Evolutionary conservation across 2,329 filamentous ascomycete species (phyloP).

Genomic region (Talaromyces sp.): DNA sequence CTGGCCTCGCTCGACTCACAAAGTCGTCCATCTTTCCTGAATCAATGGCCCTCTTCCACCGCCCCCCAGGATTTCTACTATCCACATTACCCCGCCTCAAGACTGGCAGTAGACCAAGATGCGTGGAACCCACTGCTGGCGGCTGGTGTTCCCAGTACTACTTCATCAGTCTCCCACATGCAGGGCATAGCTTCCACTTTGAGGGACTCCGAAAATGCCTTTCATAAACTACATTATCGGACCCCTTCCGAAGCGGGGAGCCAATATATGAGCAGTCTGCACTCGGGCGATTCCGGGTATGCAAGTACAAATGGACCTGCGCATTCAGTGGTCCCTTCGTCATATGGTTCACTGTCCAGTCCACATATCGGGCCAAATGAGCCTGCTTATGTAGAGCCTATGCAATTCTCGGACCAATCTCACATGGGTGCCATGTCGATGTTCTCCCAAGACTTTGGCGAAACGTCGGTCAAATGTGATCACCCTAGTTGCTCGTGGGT

Average conservation of each 20-base stretch:
- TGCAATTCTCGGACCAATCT: constrained; percentile 21
- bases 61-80: constrained; percentile 24
- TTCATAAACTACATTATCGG: constrained; percentile 30
- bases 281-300: constrained; percentile 41
- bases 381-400: constrained; percentile 23
- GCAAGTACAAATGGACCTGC: constrained; percentile 34
- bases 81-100: constrained; percentile 20
- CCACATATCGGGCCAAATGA: constrained; percentile 28
- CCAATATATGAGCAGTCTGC: constrained; percentile 31
- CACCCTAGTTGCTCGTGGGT: constrained; percentile 36
- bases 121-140: constrained; percentile 38
- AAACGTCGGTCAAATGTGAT: constrained; percentile 31
- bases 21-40: constrained; percentile 22
- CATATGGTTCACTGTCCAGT: constrained; percentile 32
- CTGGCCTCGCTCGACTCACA: constrained; percentile 22
- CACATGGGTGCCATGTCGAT: constrained; percentile 10
- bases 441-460: constrained; percentile 9
- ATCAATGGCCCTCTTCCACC: constrained; percentile 26
- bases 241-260: constrained; percentile 37
- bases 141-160: constrained; percentile 27
- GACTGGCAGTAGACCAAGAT: constrained; percentile 24
- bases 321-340: constrained; percentile 32
- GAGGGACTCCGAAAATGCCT: constrained; percentile 25
- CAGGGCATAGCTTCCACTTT: constrained; percentile 22
- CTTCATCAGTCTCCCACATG: constrained; percentile 22